A percentile compares a stretch with the other conserved stretches of the same genome.
These are phyloP conservation scores for Botryosphaeria dothidea DNA, from an alignment of 2,329 filamentous ascomycete species.

Conservation along the genomic window DNA sequence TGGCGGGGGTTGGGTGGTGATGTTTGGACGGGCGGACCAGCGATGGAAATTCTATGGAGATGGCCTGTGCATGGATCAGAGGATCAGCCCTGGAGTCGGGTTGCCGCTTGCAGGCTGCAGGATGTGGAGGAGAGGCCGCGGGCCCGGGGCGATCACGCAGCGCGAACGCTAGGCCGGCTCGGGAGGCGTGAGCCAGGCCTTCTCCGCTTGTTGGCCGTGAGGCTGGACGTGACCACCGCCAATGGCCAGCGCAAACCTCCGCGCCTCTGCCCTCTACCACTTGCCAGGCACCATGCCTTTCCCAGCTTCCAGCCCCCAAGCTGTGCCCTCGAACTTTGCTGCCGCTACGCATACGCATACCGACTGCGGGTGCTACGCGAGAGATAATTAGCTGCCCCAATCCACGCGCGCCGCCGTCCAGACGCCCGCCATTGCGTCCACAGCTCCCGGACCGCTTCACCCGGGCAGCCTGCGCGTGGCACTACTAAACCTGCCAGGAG, in stretches of 20 bases:
- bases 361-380: background rate
- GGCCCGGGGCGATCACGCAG: slow-evolving; percentile 8
- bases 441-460: background rate
- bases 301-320: background rate
- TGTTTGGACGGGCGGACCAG: background rate
- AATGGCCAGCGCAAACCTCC: background rate
- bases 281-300: slow-evolving; percentile 1
- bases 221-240: slow-evolving; percentile 3
- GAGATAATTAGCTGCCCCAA: slow-evolving; percentile 1
- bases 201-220: slow-evolving; percentile 3
- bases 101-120: background rate
- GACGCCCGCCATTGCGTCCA: background rate
- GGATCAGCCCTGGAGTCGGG: slow-evolving; percentile 14
- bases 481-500: background rate
- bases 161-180: background rate
- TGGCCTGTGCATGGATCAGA: slow-evolving; percentile 13
- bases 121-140: slow-evolving; percentile 11
- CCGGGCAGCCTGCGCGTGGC: background rate
- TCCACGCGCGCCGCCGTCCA: background rate
- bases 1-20: background rate
- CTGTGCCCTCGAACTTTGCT: background rate
- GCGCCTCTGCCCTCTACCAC: background rate
- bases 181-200: slow-evolving; percentile 9
- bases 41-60: background rate
- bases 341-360: background rate